Conservation (phyloP, 2,329 filamentous ascomycete genomes). For the Talaromyces amestolkiae region DNA sequence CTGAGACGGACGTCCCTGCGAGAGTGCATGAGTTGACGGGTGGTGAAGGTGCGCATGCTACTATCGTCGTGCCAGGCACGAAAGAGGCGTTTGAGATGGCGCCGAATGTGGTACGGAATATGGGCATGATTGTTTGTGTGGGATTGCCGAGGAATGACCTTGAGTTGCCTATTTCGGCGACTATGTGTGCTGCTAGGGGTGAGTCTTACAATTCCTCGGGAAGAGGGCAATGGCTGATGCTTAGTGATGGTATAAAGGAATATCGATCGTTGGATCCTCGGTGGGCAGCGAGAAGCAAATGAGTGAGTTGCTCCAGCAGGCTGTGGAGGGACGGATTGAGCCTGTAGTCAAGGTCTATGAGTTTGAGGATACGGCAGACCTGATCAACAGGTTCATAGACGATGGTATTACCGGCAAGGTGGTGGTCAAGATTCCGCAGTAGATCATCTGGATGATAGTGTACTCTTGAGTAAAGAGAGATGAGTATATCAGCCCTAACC, state of each 20-base stretch:
- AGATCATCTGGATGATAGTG: not conserved
- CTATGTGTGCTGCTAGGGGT: not conserved
- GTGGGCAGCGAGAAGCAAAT: slow-evolving; percentile 1
- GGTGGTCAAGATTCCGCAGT: slow-evolving; percentile 2
- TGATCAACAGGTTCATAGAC: not conserved
- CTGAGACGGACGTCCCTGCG: not conserved
- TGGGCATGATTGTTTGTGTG: not conserved
- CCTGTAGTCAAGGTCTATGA: not conserved
- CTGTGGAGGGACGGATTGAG: not conserved
- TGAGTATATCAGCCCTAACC: not conserved
- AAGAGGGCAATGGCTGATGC: not conserved
- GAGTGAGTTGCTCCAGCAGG: not conserved
- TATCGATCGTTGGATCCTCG: not conserved
- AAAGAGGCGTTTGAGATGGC: not conserved
- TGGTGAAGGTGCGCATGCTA: slow-evolving; percentile 1
- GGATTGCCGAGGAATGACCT: slow-evolving; percentile 4
- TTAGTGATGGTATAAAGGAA: not conserved
- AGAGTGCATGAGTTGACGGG: not conserved
- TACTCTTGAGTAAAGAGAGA: no score
- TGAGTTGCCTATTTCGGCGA: not conserved
- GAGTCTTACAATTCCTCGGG: not conserved
- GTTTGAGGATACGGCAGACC: not conserved
- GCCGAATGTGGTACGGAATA: not conserved
- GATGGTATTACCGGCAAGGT: not conserved
- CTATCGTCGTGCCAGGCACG: not conserved